phyloP scores from a whole-genome alignment of 2,329 filamentous ascomycete species.

The Lachnellula suecica region DNA sequence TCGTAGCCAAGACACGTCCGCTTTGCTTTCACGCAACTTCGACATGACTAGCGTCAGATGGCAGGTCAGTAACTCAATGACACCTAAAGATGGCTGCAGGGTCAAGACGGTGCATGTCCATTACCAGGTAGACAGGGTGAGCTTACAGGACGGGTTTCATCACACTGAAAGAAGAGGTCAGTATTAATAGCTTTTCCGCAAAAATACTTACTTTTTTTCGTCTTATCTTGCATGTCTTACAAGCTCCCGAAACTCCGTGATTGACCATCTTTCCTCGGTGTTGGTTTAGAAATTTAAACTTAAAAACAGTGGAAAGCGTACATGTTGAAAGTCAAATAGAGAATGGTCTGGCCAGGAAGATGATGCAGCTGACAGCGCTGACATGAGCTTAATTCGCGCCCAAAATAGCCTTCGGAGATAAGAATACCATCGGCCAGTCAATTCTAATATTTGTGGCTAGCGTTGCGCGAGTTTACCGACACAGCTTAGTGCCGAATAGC shows the following conservation, averaged over 20 bases:
- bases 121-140: not conserved
- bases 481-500: not conserved
- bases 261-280: conserved; percentile 10
- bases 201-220: conserved; percentile 17
- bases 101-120: not conserved
- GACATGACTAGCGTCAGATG: not conserved
- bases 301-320: not conserved
- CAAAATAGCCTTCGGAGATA: not conserved
- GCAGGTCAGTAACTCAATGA: not conserved
- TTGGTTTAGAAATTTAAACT: not conserved
- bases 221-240: conserved; percentile 18
- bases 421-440: too few relatives aligned
- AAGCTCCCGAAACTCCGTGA: conserved; percentile 18
- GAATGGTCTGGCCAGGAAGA: not conserved
- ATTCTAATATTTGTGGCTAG: not conserved
- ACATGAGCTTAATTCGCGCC: not conserved
- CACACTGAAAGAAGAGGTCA: conserved; percentile 15
- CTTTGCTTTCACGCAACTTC: not conserved
- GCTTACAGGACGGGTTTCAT: conserved; percentile 23
- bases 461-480: not conserved
- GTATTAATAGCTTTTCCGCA: not conserved
- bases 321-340: not conserved
- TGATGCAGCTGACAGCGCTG: not conserved
- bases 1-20: not conserved
- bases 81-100: not conserved